Evolutionary conservation across 1,284 basidiomycete genomes (phyloP).

Genomic region (Lignosus rhinocerotis): DNA sequence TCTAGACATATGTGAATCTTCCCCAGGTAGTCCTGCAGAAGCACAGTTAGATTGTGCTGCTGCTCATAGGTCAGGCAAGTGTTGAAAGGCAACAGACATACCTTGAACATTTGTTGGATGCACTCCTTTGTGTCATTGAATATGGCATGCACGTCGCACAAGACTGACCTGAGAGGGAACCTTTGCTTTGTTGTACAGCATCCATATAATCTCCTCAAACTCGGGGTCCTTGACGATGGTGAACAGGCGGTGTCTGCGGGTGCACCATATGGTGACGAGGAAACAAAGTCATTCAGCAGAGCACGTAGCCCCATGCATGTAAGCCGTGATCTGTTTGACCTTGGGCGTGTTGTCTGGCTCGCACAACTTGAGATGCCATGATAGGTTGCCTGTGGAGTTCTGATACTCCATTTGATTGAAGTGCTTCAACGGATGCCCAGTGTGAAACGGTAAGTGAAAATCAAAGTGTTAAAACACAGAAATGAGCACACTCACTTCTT

Average conservation of each 20-base stretch:
- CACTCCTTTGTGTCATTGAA: conserved; percentile 6
- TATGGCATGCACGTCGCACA: conserved; percentile 16
- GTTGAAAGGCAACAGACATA: neutral
- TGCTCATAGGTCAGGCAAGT: too few species aligned
- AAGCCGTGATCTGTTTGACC: neutral
- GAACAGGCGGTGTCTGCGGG: conserved; percentile 17
- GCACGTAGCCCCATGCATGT: neutral
- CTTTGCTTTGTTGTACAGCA: conserved; percentile 15
- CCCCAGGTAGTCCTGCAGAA: conserved; percentile 3
- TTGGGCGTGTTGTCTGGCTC: neutral
- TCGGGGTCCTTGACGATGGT: conserved; percentile 18
- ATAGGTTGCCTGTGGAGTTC: neutral
- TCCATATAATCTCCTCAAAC: conserved; percentile 15
- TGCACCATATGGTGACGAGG: neutral
- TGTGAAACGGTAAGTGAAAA: neutral
- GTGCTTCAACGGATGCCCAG: neutral
- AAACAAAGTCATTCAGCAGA: neutral
- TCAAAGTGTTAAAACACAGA: neutral
- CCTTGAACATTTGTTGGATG: conserved; percentile 11
- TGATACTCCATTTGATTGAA: neutral
- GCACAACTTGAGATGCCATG: neutral
- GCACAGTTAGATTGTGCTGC: neutral
- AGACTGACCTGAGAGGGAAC: conserved; percentile 15
- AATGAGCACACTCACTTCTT: neutral
- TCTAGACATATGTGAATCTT: conserved; percentile 4